These are phyloP conservation scores for Clavaria fumosa DNA, from an alignment of 768 basidiomycete species.

Conservation along the genomic window DNA sequence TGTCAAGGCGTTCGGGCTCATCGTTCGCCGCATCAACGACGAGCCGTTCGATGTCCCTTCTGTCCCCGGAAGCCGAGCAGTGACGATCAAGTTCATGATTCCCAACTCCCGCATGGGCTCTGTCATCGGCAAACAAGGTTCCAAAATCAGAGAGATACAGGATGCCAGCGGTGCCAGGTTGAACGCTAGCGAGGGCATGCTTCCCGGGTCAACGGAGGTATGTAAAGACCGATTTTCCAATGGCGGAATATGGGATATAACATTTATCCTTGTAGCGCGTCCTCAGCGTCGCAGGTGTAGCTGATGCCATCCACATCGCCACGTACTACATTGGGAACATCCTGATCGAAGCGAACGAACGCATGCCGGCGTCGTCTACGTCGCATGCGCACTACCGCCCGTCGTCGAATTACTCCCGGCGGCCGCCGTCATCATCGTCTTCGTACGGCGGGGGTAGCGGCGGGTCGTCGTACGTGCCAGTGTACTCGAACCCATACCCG, in stretches of 20 bases:
- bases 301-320: conserved; percentile 97
- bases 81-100: conserved; percentile 99
- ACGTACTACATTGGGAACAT: conserved; percentile 99
- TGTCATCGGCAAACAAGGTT: conserved; percentile 93
- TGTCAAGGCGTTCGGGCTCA: conserved; percentile 86
- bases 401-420: conserved; percentile 37
- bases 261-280: conserved; percentile 52
- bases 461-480: conserved; percentile 67
- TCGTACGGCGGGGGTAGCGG: conserved; percentile 25
- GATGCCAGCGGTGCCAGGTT: conserved; percentile 93
- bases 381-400: conserved; percentile 64
- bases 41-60: conserved; percentile 97
- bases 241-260: conserved; percentile 7
- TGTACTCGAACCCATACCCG: conserved; percentile 37
- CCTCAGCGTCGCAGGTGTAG: conserved; percentile 93
- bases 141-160: conserved; percentile 99
- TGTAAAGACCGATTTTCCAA: conserved; percentile 12
- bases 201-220: conserved; percentile 99
- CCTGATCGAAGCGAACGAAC: conserved; percentile 83
- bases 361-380: conserved; percentile 53
- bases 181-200: conserved; percentile 96
- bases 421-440: conserved; percentile 14
- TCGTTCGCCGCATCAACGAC: conserved; percentile 97
- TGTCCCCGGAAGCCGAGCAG: conserved; percentile 92
- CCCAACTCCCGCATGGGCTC: conserved; percentile 99